Conservation (phyloP, 371 early-diverging fungal genomes). For the Mortierella sp. region DNA sequence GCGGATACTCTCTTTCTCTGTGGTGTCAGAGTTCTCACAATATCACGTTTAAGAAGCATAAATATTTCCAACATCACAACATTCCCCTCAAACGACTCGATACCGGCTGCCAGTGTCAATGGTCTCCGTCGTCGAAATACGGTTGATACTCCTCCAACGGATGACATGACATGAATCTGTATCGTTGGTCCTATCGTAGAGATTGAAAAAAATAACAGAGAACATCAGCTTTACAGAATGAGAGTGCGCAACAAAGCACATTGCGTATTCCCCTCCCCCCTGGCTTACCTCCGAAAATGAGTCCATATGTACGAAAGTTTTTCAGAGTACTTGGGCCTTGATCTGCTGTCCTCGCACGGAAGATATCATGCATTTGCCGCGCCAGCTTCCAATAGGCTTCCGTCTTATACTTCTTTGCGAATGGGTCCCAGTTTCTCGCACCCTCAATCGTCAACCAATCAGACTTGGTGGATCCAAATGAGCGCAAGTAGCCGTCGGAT, state of each 20-base stretch:
- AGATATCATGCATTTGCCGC: conserved; percentile 24
- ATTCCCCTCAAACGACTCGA: conserved; percentile 3
- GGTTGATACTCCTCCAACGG: conserved; percentile 20
- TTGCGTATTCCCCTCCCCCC: too few relatives aligned
- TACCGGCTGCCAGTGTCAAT: conserved; percentile 12
- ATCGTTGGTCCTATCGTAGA: conserved; percentile 15
- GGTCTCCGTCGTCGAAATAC: conserved; percentile 17
- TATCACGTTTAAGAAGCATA: conserved; percentile 24
- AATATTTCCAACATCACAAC: conserved; percentile 19
- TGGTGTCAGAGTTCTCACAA: conserved; percentile 2
- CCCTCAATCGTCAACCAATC: conserved; percentile 24
- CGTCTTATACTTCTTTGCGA: not conserved
- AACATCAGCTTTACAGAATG: not conserved
- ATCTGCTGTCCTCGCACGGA: not conserved
- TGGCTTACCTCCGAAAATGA: conserved; percentile 19
- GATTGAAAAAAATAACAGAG: not conserved
- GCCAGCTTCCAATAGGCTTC: conserved; percentile 23
- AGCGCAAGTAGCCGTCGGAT: conserved; percentile 13
- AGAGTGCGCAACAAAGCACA: too few relatives aligned
- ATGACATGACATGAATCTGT: conserved; percentile 18
- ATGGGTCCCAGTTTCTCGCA: conserved; percentile 11
- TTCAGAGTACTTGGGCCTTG: not conserved
- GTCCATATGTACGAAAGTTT: conserved; percentile 1
- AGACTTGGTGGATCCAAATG: conserved; percentile 14
- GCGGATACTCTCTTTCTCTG: conserved; percentile 6